phyloP scores from a whole-genome alignment of 2,329 filamentous ascomycete species.

The Sarocladium kiliense region DNA sequence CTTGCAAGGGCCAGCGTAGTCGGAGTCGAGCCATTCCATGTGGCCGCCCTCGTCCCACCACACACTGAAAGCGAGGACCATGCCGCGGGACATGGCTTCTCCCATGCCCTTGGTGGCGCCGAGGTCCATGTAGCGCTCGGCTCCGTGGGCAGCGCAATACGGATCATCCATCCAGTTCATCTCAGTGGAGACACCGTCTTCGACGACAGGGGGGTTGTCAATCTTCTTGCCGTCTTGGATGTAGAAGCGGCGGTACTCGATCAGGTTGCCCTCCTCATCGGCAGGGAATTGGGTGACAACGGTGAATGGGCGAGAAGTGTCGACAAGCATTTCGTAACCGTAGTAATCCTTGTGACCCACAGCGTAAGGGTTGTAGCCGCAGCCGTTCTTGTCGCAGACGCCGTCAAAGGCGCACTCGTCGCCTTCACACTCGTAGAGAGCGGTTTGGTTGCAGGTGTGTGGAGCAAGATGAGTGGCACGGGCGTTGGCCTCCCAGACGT shows the following conservation, averaged over 20 bases:
- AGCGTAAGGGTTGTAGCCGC: constrained; percentile 38
- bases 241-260: constrained; percentile 43
- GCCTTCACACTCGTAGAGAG: constrained; percentile 40
- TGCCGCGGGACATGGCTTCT: constrained; percentile 37
- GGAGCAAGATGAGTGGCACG: constrained; percentile 40
- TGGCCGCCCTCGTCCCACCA: constrained; percentile 47
- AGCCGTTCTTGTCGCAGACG: constrained; percentile 39
- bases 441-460: constrained; percentile 40
- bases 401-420: constrained; percentile 31
- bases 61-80: constrained; percentile 47
- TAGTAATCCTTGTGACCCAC: constrained; percentile 24
- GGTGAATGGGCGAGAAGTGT: constrained; percentile 32
- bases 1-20: constrained; percentile 44
- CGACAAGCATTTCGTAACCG: constrained; percentile 27
- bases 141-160: constrained; percentile 26
- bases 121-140: constrained; percentile 26
- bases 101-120: constrained; percentile 41
- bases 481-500: constrained; percentile 51
- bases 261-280: constrained; percentile 29
- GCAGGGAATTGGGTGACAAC: constrained; percentile 48
- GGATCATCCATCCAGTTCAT: constrained; percentile 31
- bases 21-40: constrained; percentile 50
- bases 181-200: constrained; percentile 16
- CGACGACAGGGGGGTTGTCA: constrained; percentile 5
- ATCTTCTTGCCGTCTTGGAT: constrained; percentile 44